Evolutionary conservation across 257 asterid genomes (phyloP), one percentile per base, ranked within the genome.

Genomic region (Primulina huaijiensis): DNA sequence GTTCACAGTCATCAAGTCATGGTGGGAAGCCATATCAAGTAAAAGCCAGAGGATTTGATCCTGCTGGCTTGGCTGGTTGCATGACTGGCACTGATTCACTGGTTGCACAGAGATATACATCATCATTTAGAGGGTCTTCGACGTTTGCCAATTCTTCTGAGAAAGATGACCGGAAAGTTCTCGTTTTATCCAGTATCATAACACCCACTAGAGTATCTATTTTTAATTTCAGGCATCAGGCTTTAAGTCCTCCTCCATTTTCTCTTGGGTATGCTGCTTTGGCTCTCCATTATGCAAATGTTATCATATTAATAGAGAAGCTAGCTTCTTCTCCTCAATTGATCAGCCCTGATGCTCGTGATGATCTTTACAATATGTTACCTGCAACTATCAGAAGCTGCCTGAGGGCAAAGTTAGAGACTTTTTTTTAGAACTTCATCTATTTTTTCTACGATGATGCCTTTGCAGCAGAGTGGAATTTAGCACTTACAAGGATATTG

Each of bases 331-430:
- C 87, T 29, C 97, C 95, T 60, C 86, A 83, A 63, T 69, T 81
- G 76, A 80, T 87, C 68, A 77, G 93, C 69, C 81, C 74, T 2
- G 96, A 90, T 67, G 92, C 90, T 1, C 87, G 96, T 67, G 95
- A 88, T 8, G 95, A 92, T 70, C 88, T 92, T 1, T 92, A 90
- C 80, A 66, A 72, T 64, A 84, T 92, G 98, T 69, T 92, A 75
- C 92, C 97, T 12, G 72, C 79, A 10, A 79, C 83, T 72, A 72
- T 92, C 76, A 82, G 82, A 78, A 77, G 81, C 78, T 53, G 68
- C 17, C 68, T 92, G 77, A 84, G 87, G 81, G 81, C 72, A 30
- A 85, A 78, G 69, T 71, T 88, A 14, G 84, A 69, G 81, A 35
- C 73, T 8, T 81, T 79, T 79, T 71, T 16, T 82, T 0, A 74